Base-by-base conservation (phyloP, 2,329 filamentous ascomycete genomes). In the Fusarium lateritium region DNA sequence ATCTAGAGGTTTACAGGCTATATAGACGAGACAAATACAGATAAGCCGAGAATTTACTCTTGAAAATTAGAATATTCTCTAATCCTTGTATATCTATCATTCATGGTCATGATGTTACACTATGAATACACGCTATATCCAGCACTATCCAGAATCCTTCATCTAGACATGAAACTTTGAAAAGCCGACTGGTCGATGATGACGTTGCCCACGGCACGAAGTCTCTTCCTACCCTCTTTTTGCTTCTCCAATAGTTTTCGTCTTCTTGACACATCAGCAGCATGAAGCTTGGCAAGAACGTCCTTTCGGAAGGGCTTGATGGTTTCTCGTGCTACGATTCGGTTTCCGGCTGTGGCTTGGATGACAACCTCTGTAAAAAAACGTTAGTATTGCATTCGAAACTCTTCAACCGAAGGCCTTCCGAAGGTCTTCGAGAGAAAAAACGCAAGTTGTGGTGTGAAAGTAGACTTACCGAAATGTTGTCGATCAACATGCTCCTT, bases 281-380 rank as follows among this genome's bases (percentile, higher is more conserved):
- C 96, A 77, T 99, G 97, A 57, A 99, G 83, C 81, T 98, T 98
- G 9, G 92, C 91, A 58, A 97, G 82, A 4, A 99, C 96, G 74
- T 99, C 96, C 79, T 99, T 99, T 46, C 96, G 86, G 80, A 97
- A 99, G 0, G 96, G 94, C 83, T 98, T 98, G 78, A 99, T 91
- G 0, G 94, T 98, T 78, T 98, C 96, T 76, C 96, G 86, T 0
- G 96, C 96, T 6, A 99, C 88, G 52, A 99, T 91, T 51, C 91
- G 88, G 72, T 89, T 90, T 5, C 94, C 95, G 1, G 92, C 91
- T 0, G 92, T 91, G 5, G 96, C 95, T 80, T 99, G 96, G 68
- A 99, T 98, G 57, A 98, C 85, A 22, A 99, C 89, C 82, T 99
- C 96, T 83, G 36, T 31, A 13, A 31, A 22, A 7, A 7, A n/a